Evolutionary conservation across 768 basidiomycete species (phyloP).

Genomic region (Fistulinella prunicolor): DNA sequence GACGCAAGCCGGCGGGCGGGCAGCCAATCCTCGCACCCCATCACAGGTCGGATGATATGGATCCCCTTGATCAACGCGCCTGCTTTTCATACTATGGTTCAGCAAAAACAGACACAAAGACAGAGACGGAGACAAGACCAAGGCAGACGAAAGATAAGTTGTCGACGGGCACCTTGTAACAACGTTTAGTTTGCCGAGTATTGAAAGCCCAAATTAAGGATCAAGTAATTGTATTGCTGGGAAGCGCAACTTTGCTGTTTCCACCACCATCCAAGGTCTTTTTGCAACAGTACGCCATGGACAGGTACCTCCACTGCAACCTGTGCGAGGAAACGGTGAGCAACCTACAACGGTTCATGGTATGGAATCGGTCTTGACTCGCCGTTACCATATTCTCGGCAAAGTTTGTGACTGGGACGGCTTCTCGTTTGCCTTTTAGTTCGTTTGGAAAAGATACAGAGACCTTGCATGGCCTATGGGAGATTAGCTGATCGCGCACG

Average conservation of each 20-base stretch:
- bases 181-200: constrained; percentile 17
- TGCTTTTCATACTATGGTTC: constrained; percentile 2
- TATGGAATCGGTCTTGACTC: neutral
- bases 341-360: neutral
- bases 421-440: neutral
- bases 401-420: neutral
- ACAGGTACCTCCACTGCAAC: neutral
- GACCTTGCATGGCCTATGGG: neutral
- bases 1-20: constrained; percentile 8
- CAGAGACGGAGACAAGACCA: constrained; percentile 1
- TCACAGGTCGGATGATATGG: constrained; percentile 9
- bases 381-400: neutral
- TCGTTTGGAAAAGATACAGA: constrained; percentile 1
- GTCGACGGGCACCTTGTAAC: constrained; percentile 4
- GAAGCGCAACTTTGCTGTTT: constrained; percentile 19
- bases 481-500: constrained; percentile 1
- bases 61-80: constrained; percentile 5
- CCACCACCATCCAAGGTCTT: constrained; percentile 1
- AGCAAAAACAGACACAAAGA: constrained; percentile 1
- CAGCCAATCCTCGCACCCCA: constrained; percentile 13
- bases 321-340: constrained; percentile 8
- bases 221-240: constrained; percentile 18
- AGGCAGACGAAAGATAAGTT: constrained; percentile 1
- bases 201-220: constrained; percentile 18
- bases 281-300: constrained; percentile 6